Percentiles rank a stretch among this genome's conserved stretches.
phyloP scores from a whole-genome alignment of 1,139 yeast genomes.

The Yamadazyma triangularis region DNA sequence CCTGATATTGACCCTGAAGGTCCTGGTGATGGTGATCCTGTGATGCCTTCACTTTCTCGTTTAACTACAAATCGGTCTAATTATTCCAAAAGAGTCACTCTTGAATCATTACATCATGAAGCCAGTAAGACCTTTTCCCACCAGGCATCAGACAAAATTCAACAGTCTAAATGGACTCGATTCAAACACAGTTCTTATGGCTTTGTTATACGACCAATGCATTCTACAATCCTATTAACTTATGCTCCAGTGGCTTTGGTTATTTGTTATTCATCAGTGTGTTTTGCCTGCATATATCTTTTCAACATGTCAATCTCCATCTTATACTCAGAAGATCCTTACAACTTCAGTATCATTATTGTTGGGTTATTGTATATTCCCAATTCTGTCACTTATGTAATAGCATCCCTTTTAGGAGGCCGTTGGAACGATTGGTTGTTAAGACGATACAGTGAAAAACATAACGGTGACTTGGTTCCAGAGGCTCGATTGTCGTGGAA shows the following conservation, averaged over 20 bases:
- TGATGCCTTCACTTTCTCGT: conserved; percentile 35
- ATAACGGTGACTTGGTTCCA: conserved; percentile 65
- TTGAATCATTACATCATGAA: conserved; percentile 16
- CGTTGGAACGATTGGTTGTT: conserved; percentile 69
- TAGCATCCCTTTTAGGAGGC: conserved; percentile 76
- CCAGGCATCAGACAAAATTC: conserved; percentile 1
- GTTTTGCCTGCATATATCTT: conserved; percentile 67
- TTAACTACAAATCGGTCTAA: conserved; percentile 31
- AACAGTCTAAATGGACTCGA: conserved; percentile 10
- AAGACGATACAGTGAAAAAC: conserved; percentile 46
- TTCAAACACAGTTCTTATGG: conserved; percentile 29
- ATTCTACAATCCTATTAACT: conserved; percentile 48
- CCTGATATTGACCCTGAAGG: conserved; percentile 5
- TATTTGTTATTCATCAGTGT: conserved; percentile 58
- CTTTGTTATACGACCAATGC: conserved; percentile 41
- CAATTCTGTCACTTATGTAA: conserved; percentile 70
- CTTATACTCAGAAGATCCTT: conserved; percentile 61
- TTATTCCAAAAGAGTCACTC: conserved; percentile 26
- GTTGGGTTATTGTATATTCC: conserved; percentile 80
- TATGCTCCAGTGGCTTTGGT: conserved; percentile 75
- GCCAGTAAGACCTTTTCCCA: conserved; percentile 1
- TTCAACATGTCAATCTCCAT: conserved; percentile 72
- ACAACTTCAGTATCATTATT: conserved; percentile 59
- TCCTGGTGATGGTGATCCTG: conserved; percentile 30
- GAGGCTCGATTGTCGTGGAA: conserved; percentile 80